A percentile compares a stretch with the other conserved stretches of the same genome.
These are phyloP conservation scores for Lipomyces kockii DNA, from an alignment of 805 yeast species.

Conservation along the genomic window DNA sequence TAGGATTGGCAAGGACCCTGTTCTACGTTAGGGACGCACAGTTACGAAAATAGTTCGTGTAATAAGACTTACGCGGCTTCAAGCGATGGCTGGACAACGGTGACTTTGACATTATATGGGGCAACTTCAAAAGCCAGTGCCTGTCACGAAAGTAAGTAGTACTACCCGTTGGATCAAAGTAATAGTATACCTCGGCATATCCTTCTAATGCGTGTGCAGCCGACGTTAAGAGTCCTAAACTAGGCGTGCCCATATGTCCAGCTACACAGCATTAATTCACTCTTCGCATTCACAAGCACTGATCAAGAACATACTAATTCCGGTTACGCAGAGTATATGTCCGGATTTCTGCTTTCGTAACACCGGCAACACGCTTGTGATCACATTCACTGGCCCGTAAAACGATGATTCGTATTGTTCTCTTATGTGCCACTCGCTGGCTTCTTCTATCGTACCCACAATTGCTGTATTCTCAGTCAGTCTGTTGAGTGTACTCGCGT, in stretches of 20 bases:
- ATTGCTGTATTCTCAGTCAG: constrained; percentile 14
- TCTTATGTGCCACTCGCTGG: constrained; percentile 37
- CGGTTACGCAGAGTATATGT: constrained; percentile 42
- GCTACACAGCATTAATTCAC: constrained; percentile 11
- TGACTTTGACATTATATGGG: constrained; percentile 40
- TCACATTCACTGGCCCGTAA: constrained; percentile 40
- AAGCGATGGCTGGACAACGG: constrained; percentile 42
- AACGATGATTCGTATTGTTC: constrained; percentile 36
- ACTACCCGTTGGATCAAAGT: background rate
- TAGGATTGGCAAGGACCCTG: constrained; percentile 33
- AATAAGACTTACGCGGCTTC: constrained; percentile 35
- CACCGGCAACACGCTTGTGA: constrained; percentile 41
- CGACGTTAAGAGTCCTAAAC: constrained; percentile 39
- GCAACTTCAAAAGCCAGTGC: constrained; percentile 43
- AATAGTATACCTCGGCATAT: constrained; percentile 37
- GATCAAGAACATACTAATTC: constrained; percentile 26
- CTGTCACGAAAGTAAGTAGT: constrained; percentile 2
- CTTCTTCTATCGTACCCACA: constrained; percentile 38
- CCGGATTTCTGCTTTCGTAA: constrained; percentile 40
- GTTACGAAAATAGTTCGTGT: background rate
- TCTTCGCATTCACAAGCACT: background rate
- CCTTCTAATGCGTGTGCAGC: constrained; percentile 45
- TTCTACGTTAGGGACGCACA: background rate
- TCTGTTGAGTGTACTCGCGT: background rate
- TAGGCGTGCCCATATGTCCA: constrained; percentile 43